Percentiles rank a stretch among this genome's conserved stretches.
phyloP scores from a whole-genome alignment of 306 rosid species.

The Gastrolobium bilobum region DNA sequence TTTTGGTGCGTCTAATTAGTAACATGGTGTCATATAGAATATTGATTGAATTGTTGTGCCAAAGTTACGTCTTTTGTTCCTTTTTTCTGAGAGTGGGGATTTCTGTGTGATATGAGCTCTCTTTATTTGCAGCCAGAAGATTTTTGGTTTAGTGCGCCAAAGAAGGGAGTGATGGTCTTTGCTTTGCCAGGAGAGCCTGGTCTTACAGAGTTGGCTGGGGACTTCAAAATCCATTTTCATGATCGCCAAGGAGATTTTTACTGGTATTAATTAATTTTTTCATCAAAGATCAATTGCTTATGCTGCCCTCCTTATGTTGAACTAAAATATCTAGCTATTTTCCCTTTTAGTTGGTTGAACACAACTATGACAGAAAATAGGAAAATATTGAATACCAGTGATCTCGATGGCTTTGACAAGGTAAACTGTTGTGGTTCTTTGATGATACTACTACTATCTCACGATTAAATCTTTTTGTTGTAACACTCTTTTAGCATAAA shows the following conservation, averaged over 20 bases:
- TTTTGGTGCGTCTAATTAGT: conserved; percentile 72
- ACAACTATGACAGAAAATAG: conserved; percentile 94
- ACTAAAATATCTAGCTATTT: conserved; percentile 48
- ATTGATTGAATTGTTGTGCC: conserved; percentile 39
- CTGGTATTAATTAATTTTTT: conserved; percentile 62
- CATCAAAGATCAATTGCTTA: conserved; percentile 20
- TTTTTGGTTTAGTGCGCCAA: conserved; percentile 95
- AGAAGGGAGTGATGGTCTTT: conserved; percentile 98
- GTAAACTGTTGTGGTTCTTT: conserved; percentile 49
- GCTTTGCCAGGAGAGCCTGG: conserved; percentile 99
- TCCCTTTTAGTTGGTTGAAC: conserved; percentile 83
- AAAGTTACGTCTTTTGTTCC: conserved; percentile 10
- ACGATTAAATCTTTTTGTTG: not conserved
- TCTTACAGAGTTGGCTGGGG: conserved; percentile 88
- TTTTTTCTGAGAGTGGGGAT: conserved; percentile 19
- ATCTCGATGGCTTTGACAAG: conserved; percentile 97
- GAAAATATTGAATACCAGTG: conserved; percentile 74
- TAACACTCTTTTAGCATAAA: conserved; percentile 1
- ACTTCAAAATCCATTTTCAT: conserved; percentile 94
- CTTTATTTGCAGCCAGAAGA: conserved; percentile 82
- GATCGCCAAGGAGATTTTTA: conserved; percentile 99
- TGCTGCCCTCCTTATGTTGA: conserved; percentile 8
- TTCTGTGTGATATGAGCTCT: conserved; percentile 38
- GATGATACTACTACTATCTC: conserved; percentile 26
- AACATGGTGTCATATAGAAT: conserved; percentile 30